Percentiles rank a stretch among this genome's conserved stretches.
phyloP scores from a whole-genome alignment of 2,329 filamentous ascomycete species.

The Colletotrichum magnum region DNA sequence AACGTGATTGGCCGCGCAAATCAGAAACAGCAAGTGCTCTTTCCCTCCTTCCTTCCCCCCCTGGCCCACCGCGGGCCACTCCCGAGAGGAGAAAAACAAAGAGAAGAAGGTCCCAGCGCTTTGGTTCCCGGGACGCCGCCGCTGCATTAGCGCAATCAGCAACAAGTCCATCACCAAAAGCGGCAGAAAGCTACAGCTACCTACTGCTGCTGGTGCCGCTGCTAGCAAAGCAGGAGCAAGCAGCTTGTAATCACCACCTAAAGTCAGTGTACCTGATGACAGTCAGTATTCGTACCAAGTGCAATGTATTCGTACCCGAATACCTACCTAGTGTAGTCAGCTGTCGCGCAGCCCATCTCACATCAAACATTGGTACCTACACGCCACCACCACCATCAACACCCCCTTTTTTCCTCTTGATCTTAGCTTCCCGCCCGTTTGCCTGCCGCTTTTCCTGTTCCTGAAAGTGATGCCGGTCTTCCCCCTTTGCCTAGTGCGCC shows the following conservation, averaged over 20 bases:
- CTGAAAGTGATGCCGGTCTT: background rate
- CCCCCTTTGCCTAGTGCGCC: slow-evolving; percentile 1
- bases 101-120: slow-evolving; percentile 33
- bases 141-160: slow-evolving; percentile 37
- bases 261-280: no score
- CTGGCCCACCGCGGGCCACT: slow-evolving; percentile 35
- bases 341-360: background rate
- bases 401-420: background rate
- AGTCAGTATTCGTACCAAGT: no score
- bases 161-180: background rate
- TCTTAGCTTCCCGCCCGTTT: background rate
- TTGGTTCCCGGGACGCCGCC: slow-evolving; percentile 40
- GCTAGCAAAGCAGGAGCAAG: background rate
- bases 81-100: slow-evolving; percentile 31
- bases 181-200: background rate
- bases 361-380: background rate
- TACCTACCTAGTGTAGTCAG: background rate
- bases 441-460: background rate
- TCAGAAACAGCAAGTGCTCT: slow-evolving; percentile 10
- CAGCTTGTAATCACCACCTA: no score
- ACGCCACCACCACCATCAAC: slow-evolving; percentile 8
- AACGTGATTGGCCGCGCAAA: slow-evolving; percentile 6
- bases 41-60: background rate
- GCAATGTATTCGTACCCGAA: no score
- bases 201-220: no score